A percentile compares a stretch with the other conserved stretches of the same genome.
Conservation (phyloP, 768 basidiomycete genomes). For the Tricholoma flavovirens region DNA sequence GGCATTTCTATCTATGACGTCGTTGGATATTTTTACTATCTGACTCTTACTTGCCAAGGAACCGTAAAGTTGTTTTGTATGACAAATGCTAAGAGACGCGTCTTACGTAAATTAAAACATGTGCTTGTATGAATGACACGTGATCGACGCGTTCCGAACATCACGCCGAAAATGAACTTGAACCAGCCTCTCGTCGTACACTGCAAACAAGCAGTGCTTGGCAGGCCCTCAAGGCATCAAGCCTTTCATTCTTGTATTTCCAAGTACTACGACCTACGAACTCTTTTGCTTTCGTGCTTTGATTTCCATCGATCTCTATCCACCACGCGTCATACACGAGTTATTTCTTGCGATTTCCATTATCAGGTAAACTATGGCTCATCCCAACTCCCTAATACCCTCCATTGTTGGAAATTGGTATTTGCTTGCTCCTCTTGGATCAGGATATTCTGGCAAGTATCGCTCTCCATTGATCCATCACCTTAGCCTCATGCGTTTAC, state of each 20-base stretch:
- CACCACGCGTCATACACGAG: slow-evolving; percentile 2
- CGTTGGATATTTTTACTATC: neutral
- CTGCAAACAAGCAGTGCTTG: neutral
- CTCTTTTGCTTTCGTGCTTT: neutral
- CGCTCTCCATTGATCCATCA: neutral
- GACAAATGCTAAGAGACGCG: no score
- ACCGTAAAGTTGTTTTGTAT: no score
- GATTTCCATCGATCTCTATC: slow-evolving; percentile 2
- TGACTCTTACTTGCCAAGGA: no score
- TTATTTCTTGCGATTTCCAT: neutral
- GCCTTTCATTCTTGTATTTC: no score
- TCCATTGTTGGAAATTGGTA: slow-evolving; percentile 55
- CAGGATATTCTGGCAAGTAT: slow-evolving; percentile 64
- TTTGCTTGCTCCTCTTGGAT: slow-evolving; percentile 54
- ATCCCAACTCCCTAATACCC: neutral
- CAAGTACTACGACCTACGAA: neutral
- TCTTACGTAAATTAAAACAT: neutral
- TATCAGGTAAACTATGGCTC: slow-evolving; percentile 3
- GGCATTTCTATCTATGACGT: neutral
- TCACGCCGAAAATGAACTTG: neutral
- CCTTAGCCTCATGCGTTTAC: slow-evolving; percentile 1
- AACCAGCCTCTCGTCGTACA: neutral
- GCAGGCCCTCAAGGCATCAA: neutral
- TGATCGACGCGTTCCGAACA: slow-evolving; percentile 29
- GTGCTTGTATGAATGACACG: slow-evolving; percentile 18